A percentile compares a stretch with the other conserved stretches of the same genome.
phyloP scores from a whole-genome alignment of 805 yeast genomes.

The Grigorovia humatica region DNA sequence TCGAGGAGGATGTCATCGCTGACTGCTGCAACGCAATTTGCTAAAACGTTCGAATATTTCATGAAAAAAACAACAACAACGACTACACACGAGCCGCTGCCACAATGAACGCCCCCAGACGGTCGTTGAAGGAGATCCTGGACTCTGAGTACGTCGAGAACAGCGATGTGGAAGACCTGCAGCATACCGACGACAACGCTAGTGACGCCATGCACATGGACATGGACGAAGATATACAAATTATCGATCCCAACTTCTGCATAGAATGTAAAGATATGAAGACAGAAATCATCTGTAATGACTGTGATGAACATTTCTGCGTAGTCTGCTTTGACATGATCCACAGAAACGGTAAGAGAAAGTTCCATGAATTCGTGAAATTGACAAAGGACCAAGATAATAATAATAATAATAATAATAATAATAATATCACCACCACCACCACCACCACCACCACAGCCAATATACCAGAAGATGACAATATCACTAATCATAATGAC shows the following conservation, averaged over 20 bases:
- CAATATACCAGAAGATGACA: no score
- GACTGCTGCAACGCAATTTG: no score
- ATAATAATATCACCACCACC: background rate
- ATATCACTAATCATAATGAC: background rate
- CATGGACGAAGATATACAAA: conserved; percentile 17
- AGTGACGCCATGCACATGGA: conserved; percentile 11
- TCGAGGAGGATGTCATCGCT: no score
- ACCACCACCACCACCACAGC: background rate
- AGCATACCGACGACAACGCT: background rate
- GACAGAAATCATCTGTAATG: conserved; percentile 46
- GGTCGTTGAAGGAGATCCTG: conserved; percentile 31
- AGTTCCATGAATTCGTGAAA: conserved; percentile 32
- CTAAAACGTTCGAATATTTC: no score
- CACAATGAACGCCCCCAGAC: conserved; percentile 14
- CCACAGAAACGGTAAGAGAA: conserved; percentile 59
- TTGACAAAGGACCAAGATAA: conserved; percentile 8
- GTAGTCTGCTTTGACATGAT: conserved; percentile 57
- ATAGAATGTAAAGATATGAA: conserved; percentile 70
- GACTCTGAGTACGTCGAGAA: conserved; percentile 30
- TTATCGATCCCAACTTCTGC: conserved; percentile 37
- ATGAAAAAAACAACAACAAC: no score
- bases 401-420: conserved; percentile 11
- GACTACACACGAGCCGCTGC: background rate
- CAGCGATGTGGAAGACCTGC: conserved; percentile 19
- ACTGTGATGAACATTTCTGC: conserved; percentile 61